Evolutionary conservation across 2,329 filamentous ascomycete genomes (phyloP).

Genomic region (Fusarium austroafricanum): DNA sequence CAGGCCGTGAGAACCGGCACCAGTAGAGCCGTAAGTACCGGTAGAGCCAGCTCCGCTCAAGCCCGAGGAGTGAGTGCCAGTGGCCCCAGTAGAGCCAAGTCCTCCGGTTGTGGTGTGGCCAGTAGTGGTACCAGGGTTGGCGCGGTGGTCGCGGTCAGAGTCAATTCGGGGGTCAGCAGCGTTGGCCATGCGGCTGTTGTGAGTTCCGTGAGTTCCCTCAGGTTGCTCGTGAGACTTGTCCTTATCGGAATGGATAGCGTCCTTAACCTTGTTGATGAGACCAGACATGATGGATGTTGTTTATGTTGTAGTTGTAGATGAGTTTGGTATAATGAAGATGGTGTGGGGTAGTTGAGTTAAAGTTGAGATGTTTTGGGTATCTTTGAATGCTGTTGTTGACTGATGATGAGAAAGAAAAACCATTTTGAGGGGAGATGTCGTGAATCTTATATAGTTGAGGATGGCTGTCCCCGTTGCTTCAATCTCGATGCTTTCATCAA

Average conservation of each 20-base stretch:
- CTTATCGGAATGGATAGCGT: slow-evolving; percentile 61
- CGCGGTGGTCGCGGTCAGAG: slow-evolving; percentile 57
- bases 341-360: slow-evolving; percentile 3
- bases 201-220: slow-evolving; percentile 38
- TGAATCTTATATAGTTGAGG: slow-evolving; percentile 42
- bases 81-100: neutral
- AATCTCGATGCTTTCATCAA: slow-evolving; percentile 33
- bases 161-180: slow-evolving; percentile 65
- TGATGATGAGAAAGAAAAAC: slow-evolving; percentile 17
- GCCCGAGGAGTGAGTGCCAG: too few species aligned
- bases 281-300: slow-evolving; percentile 61
- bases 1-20: too few species aligned
- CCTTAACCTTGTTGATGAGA: slow-evolving; percentile 71
- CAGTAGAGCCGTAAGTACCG: too few species aligned
- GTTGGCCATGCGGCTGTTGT: slow-evolving; percentile 51
- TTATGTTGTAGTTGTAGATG: slow-evolving; percentile 11
- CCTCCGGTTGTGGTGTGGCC: slow-evolving; percentile 42
- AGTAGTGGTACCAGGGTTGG: slow-evolving; percentile 53
- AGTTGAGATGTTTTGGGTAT: slow-evolving; percentile 36
- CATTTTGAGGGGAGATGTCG: neutral
- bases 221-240: slow-evolving; percentile 51
- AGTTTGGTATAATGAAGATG: slow-evolving; percentile 18
- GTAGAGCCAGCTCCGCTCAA: too few species aligned
- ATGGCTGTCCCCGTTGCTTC: neutral
- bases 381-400: slow-evolving; percentile 29